Base-by-base conservation (phyloP, 177 flowering plant species). In the Telopea speciosissima region DNA sequence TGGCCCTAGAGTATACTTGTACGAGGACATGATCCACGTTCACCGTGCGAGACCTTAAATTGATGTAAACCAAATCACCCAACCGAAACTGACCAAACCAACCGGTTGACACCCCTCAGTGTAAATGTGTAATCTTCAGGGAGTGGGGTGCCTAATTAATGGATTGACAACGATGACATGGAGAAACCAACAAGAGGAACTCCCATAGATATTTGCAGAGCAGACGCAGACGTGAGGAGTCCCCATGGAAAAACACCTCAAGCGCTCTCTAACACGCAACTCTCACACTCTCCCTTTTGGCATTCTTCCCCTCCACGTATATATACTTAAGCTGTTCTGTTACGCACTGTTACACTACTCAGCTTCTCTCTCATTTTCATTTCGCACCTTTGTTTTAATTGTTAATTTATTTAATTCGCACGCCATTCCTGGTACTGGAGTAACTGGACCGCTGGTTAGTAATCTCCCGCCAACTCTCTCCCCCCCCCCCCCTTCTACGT, bases 231-330 rank as follows among this genome's bases (percentile, higher is more conserved):
- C 92, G 65, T 72, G 89, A 70, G 92, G 28, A 36, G 63, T 72
- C 69, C 89, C 74, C 87, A 78, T 77, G 86, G 82, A 75, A 67
- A 62, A 77, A 68, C 83, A 76, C 69, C 69, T 59, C 73, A 49
- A 65, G 66, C 87, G 33, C 71, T 63, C 66, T 70, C 79, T 42
- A 64, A 22, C 90, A 85, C 89, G 92, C 86, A 79, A 79, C 83
- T 64, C 67, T 75, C 93, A 72, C 88, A 72, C 40, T 33, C 40
- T 33, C 40, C 40, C 6, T 33, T 33, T 33, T 33, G 6, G 40
- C 40, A 0, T 5, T 7, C 40, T 33, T 33, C 81, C 44, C 31
- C 31, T 71, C 67, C 58, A 11, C 31, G 40, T 33, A 7, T 5
- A 33, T 33, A 5, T 33, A 33, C 40, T 23, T 49, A 14, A 23